phyloP scores from a whole-genome alignment of 306 rosid genomes.

The Cercis canadensis region DNA sequence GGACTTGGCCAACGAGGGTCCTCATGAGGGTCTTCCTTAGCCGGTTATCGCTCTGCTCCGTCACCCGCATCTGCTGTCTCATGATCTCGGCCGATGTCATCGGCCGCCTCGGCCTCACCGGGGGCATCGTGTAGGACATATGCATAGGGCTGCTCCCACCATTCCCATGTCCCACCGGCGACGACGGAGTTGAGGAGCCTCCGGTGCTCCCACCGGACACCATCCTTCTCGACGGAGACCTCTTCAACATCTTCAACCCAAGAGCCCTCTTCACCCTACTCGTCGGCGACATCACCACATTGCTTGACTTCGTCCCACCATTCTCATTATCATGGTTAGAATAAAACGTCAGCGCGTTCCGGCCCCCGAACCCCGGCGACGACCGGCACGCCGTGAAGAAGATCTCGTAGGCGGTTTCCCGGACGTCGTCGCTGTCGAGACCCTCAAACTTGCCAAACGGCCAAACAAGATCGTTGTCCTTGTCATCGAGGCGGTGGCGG shows the following conservation, averaged over 20 bases:
- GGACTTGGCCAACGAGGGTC: constrained; percentile 94
- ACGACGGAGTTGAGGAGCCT: constrained; percentile 55
- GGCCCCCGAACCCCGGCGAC: constrained; percentile 70
- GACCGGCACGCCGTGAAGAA: constrained; percentile 55
- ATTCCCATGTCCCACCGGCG: constrained; percentile 38
- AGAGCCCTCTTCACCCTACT: constrained; percentile 79
- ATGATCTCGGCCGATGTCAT: constrained; percentile 99
- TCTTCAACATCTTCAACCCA: constrained; percentile 83
- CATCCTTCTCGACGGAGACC: constrained; percentile 93
- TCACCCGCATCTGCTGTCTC: constrained; percentile 94
- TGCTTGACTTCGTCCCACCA: constrained; percentile 30
- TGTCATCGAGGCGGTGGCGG: constrained; percentile 11
- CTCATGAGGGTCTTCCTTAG: constrained; percentile 83
- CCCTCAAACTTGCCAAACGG: constrained; percentile 36
- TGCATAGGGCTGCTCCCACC: constrained; percentile 42
- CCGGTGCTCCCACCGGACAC: constrained; percentile 42
- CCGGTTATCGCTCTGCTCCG: constrained; percentile 86
- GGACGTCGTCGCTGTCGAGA: constrained; percentile 9
- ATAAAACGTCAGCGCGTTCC: constrained; percentile 62
- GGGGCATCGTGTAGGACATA: constrained; percentile 39
- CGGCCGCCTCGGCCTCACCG: constrained; percentile 79
- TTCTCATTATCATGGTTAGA: constrained; percentile 37
- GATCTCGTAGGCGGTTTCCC: constrained; percentile 56
- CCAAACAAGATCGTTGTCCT: constrained; percentile 42
- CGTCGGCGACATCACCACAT: constrained; percentile 73